Evolutionary conservation across 768 basidiomycete genomes (phyloP), one percentile per base, ranked within the genome.

Genomic region (Lactarius akahatsu): DNA sequence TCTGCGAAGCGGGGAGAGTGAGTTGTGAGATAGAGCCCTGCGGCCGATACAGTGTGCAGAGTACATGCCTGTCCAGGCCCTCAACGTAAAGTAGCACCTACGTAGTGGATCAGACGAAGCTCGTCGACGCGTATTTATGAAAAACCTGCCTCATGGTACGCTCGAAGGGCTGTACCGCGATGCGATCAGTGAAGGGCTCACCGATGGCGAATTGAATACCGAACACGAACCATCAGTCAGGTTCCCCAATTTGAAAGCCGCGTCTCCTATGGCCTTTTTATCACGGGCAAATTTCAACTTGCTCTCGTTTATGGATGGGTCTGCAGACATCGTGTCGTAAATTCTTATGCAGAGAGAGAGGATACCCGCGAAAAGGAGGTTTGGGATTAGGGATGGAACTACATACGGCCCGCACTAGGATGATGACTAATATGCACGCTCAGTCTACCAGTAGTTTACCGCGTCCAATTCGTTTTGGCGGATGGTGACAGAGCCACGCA

Each of bases 221-320:
- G 36, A 38, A 56, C 40, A 57, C 70, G 20, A 67, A 89, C 90
- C 89, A 71, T 78, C 81, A 73, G 85, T 83, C 50, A 81, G 66
- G 70, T 90, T 80, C 28, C 87, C 90, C 11, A 77, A 74, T 73
- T 88, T 90, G 77, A 91, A 91, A 1, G 88, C 87, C 63, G 82
- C 76, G 80, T 91, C 90, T 11, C 77, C 90, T 11, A 73, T 76
- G 23, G 85, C 87, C 72, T 91, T 91, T 80, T 85, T 87, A 70
- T 85, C 78, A 38, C 57, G 61, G 23, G 68, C 65, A 32, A 59
- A 18, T 41, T 43, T 60, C 47, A 71, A 23, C 62, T 73, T 74
- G 28, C n/a, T 41, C 32, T 65, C 61, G 26, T 38, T 57, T 32
- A 47, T 20, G 1, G 61, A 50, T 16, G 54, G 11, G 11, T 64